Evolutionary conservation across 257 asterid species (phyloP), one percentile per base, ranked within the genome.

Genomic region (Jasminum sambac): DNA sequence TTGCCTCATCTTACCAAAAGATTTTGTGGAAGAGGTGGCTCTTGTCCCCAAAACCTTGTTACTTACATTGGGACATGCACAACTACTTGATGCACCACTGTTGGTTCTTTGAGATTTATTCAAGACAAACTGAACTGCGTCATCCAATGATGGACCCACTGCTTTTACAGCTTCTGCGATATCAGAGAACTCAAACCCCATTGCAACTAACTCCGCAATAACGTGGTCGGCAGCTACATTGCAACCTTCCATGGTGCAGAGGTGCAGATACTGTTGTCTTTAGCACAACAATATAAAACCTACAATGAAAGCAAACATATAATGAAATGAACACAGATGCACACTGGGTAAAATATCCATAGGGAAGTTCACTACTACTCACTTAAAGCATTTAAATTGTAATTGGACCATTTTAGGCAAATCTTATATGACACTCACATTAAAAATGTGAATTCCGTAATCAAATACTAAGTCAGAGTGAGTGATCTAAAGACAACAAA

Each of bases 101-200:
- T 68, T 76, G 68, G 78, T 76, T 76, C 86, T 81, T 23, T 66
- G 71, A 63, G 86, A 69, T 30, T 36, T 79, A 68, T 81, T 82
- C 80, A 90, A 80, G 79, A 90, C 83, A 80, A 78, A 90, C 78
- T 90, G 90, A 19, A 90, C 21, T 0, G 87, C 90, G 61, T 34
- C 61, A 64, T 82, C 89, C 81, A 90, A 63, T n/a, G 88, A 84
- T 5, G 85, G 85, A 72, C 96, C 95, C 46, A 82, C 90, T 26
- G 79, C 78, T 73, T 84, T 73, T 46, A 90, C 44, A 40, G 96
- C 95, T 76, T 86, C 84, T 17, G 81, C 65, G 67, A 82, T 72
- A 68, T 79, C 84, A 26, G 80, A 58, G 63, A 84, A 74, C 70
- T 84, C 87, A 71, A 90, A 90, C 34, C 96, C 95, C 95, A 90